Evolutionary conservation across 2,329 filamentous ascomycete genomes (phyloP), one percentile per base, ranked within the genome.

Genomic region (Beauveria scarabaeidicola): DNA sequence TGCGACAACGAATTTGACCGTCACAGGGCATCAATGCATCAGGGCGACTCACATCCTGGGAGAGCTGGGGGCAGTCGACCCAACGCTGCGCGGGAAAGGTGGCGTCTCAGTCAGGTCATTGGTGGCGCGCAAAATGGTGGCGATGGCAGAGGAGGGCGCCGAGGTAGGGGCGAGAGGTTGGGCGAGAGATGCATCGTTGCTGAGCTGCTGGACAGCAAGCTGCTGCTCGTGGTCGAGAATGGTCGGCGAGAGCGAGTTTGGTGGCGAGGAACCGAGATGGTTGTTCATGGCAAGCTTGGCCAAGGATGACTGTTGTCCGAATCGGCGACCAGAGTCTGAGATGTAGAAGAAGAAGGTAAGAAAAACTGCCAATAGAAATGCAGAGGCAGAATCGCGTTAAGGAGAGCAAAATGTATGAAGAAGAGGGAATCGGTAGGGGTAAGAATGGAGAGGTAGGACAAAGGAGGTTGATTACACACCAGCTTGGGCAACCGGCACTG

Each of bases 1-100:
- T 57, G 53, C 44, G 53, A 57, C 53, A 6, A 9, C 9, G 44
- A n/a, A 57, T 13, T 46, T 13, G 15, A 38, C n/a, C 5, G 44
- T 29, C 9, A 21, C 5, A 57, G 15, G 38, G 17, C 3, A 19
- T 53, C 19, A 52, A 25, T n/a, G 36, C n/a, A 58, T 60, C 3
- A 15, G 44, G 36, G 55, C 57, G 56, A 72, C 81, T 76, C 70
- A 84, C 81, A 84, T 79, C 69, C 81, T 77, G 51, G 82, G 82
- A 27, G 82, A 85, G 38, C 73, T 79, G 43, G 82, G 81, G 15
- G 82, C 81, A 43, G 82, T 85, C 7, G 82, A 85, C 17, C 78
- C 77, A 61, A 82, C 76, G 68, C 82, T 85, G 63, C 79, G 77
- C 58, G 80, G 76, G 64, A 81, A 79, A 21, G 81, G 78, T 48